Evolutionary conservation across 192 early-diverging fungal species (phyloP), one percentile per base, ranked within the genome.

Genomic region (Coemansia sp.): DNA sequence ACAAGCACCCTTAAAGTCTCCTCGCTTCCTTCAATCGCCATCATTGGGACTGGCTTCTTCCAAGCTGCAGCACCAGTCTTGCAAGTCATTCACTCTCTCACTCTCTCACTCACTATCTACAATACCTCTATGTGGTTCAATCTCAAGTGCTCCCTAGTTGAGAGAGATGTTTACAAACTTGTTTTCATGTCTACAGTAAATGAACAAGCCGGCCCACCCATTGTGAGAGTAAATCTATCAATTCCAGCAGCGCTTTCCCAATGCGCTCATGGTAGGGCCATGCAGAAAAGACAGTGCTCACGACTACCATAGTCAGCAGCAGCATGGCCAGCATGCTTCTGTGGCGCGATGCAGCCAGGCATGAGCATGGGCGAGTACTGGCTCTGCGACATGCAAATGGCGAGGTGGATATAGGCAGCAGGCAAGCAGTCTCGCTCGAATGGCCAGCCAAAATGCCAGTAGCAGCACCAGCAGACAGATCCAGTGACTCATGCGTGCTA

Each of bases 261-360:
- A 82, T 41, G 25, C 66, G 79, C 31, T 43, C 51, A n/a, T 47
- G 79, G 42, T 65, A 67, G 9, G 79, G 79, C 73, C 73, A 82
- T 6, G 68, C 24, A 3, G 70, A 37, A 17, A 76, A 35, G 12
- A 47, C 60, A 27, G 72, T 40, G 56, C 79, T 67, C 1, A 73
- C 9, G 0, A 56, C 70, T 15, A 56, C 65, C 9, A 70, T 70
- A 12, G 51, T 38, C 12, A 72, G 37, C 43, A 82, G 56, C 4
- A 58, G 31, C 3, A 74, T 45, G n/a, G 64, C 32, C 38, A 64
- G 53, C 19, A 25, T 54, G 51, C 35, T 37, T 36, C n/a, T 40
- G n/a, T 27, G 11, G 22, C 8, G 47, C 14, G 45, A 31, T 60
- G 62, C 38, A 29, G 54, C 36, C 35, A 31, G 22, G 61, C 12